Evolutionary conservation across 805 yeast genomes (phyloP), one percentile per base, ranked within the genome.

Genomic region (Nakazawaea siamensis): DNA sequence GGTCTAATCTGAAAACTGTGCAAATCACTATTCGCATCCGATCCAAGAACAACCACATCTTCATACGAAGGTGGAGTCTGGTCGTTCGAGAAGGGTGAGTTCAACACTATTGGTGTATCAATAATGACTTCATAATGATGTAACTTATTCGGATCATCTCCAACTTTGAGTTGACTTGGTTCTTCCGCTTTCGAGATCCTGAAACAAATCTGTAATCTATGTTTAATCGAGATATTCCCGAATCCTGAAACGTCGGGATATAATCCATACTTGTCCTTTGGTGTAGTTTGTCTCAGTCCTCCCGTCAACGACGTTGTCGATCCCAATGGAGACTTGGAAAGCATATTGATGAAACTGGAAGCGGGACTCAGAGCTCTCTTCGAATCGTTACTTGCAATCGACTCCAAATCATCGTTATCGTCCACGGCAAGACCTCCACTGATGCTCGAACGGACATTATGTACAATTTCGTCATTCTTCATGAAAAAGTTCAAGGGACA

Each of bases 101-200:
- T 57, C 14, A 74, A 51, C 20, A 70, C 65, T 24, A 82, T 63
- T 0, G 92, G 92, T 0, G 90, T 80, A 49, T 82, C 92, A 26
- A 82, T 80, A 29, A 82, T 73, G 15, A 82, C 88, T 46, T 82
- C 94, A 48, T 77, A 82, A 51, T 82, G 88, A 46, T 80, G 86
- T 58, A 74, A 55, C 42, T 70, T 71, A 4, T 46, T 43, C 2
- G 60, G 52, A 25, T 55, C 58, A 46, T 66, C 31, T 13, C 35
- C 39, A 11, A 36, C 37, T 10, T 21, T 25, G 13, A 55, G 50
- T 0, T 71, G 66, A 39, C 77, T 81, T 1, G 75, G 75, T 4
- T 12, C 7, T 16, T 37, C 40, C 19, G 14, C 15, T 45, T 70
- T 75, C 10, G 83, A 73, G 18, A 82, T 73, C 38, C 92, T 60